Conservation (phyloP, 805 yeast species). For the Ogataea salicorniae region DNA sequence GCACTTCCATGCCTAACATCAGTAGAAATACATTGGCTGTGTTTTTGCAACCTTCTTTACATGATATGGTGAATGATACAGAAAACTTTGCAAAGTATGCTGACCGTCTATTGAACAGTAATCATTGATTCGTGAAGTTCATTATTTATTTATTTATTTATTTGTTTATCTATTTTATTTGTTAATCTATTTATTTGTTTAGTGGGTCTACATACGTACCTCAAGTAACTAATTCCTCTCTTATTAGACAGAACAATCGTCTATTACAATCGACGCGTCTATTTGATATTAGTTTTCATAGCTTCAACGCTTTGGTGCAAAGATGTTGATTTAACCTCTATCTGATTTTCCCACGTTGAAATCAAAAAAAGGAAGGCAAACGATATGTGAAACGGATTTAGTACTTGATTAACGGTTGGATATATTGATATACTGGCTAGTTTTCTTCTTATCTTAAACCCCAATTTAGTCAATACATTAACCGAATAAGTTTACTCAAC, state of each 20-base stretch:
- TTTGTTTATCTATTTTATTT: background rate
- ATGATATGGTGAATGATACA: slow-evolving; percentile 38
- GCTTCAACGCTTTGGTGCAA: too few relatives aligned
- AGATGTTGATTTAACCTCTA: too few relatives aligned
- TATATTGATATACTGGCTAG: slow-evolving; percentile 5
- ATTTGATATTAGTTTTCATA: too few relatives aligned
- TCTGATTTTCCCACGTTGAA: too few relatives aligned
- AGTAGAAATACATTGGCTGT: slow-evolving; percentile 56
- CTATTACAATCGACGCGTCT: too few relatives aligned
- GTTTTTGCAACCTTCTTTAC: slow-evolving; percentile 55
- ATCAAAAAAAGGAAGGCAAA: too few relatives aligned
- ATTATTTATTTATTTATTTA: background rate
- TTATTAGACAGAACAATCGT: too few relatives aligned
- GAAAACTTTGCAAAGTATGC: slow-evolving; percentile 50
- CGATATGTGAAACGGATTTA: too few relatives aligned
- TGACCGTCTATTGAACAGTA: slow-evolving; percentile 33
- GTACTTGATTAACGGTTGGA: too few relatives aligned
- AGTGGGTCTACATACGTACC: too few relatives aligned
- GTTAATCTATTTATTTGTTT: background rate
- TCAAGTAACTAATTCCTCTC: too few relatives aligned
- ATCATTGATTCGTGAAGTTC: slow-evolving; percentile 29
- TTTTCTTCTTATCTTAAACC: slow-evolving; percentile 30
- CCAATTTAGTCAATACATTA: too few relatives aligned
- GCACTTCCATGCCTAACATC: slow-evolving; percentile 31
- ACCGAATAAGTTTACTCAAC: slow-evolving; percentile 17